Evolutionary conservation across 1,139 yeast genomes (phyloP), one percentile per base, ranked within the genome.

Genomic region (Hansenula lynferdii): DNA sequence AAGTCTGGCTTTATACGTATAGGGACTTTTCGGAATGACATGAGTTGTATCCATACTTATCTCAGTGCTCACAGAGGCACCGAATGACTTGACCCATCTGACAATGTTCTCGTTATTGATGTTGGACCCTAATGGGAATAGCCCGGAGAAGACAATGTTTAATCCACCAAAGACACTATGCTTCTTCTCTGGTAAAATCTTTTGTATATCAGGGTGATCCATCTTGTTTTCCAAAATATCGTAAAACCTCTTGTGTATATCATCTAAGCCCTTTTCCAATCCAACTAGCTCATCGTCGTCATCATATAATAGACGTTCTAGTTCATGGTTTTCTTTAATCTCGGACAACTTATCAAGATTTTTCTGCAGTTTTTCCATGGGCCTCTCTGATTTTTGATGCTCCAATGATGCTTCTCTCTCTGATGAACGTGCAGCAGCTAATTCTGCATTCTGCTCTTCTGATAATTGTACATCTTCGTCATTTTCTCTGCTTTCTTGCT

Each of bases 11-110:
- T 92, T 92, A 52, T 77, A 75, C 2, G 89, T 81, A 16, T 81
- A 78, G 3, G 86, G 81, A 43, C 81, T 84, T 43, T 71, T 71
- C 34, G 97, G 87, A 20, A 92, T 80, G 6, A 94, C 86, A 61
- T 92, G 98, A 0, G 98, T 94, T 2, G 95, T 92, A 4, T 76
- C 69, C 15, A 80, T 77, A 36, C 75, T 71, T 20, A 85, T 81
- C 44, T 86, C 90, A 16, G 80, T 72, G 1, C 85, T 85, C 9
- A 92, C 90, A 7, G 70, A 70, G 0, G 96, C 97, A 0, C 98
- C 98, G 69, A 92, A 92, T 43, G 90, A 86, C 41, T 77, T 75
- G 15, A 92, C 85, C 97, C 97, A 90, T 21, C 82, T 78, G 2
- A 90, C 97, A 36, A 92, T 85, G 57, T 87, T 96, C 16, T 86